Evolutionary conservation across 2,329 filamentous ascomycete species (phyloP).

Genomic region (Colletotrichum brevisporum): DNA sequence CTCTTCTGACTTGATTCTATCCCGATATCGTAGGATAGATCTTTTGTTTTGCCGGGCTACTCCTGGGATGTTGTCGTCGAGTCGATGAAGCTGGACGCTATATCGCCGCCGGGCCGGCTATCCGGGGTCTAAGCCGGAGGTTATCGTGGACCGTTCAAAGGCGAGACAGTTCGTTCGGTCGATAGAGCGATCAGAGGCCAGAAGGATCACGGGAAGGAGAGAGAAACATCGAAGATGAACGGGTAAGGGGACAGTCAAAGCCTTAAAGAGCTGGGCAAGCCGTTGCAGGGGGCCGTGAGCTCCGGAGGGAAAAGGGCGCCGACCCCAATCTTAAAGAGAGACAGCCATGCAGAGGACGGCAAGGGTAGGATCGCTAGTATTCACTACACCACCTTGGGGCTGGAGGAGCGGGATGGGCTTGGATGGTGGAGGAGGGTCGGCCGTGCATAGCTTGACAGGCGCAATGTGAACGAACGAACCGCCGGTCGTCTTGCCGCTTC

Average conservation of each 20-base stretch:
- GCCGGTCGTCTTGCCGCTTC: constrained; percentile 11
- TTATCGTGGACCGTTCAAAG: neutral
- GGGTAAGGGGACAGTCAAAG: neutral
- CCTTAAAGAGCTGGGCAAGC: neutral
- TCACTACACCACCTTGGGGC: constrained; percentile 17
- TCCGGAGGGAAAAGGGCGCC: neutral
- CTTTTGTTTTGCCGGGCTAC: neutral
- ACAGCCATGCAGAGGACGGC: neutral
- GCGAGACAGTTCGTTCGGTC: neutral
- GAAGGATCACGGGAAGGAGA: neutral
- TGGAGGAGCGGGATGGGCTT: constrained; percentile 31
- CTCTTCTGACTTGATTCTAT: too few relatives aligned
- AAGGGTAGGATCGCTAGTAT: constrained; percentile 4
- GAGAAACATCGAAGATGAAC: neutral
- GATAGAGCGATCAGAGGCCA: neutral
- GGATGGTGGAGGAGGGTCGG: constrained; percentile 15
- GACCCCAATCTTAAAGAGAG: constrained; percentile 16
- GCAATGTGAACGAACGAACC: neutral
- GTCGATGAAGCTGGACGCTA: neutral
- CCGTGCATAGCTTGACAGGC: neutral
- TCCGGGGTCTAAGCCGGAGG: neutral
- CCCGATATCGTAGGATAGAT: neutral
- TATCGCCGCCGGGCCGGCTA: neutral
- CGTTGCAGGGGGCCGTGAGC: neutral
- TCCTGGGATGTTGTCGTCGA: neutral